Percentiles rank a stretch among this genome's conserved stretches.
Conservation (phyloP, 2,329 filamentous ascomycete genomes). For the Coniochaeta sp. region DNA sequence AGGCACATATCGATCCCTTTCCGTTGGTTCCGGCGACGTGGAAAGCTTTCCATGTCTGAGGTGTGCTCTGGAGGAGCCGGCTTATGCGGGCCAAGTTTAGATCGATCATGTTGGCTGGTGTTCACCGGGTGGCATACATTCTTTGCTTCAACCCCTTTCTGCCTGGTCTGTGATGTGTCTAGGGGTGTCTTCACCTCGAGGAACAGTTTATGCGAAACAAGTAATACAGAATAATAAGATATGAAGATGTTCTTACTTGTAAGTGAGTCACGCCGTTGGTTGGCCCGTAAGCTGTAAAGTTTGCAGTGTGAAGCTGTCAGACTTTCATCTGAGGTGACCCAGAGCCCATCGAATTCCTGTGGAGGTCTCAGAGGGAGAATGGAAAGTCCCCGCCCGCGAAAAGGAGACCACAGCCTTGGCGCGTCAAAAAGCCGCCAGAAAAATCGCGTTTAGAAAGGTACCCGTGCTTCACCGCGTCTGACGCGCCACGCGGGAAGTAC, state of each 20-base stretch:
- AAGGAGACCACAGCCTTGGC: too few relatives aligned
- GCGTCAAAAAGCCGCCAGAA: neutral
- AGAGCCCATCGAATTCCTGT: constrained; percentile 12
- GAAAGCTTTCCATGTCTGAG: constrained; percentile 74
- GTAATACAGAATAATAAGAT: neutral
- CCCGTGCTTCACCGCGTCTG: neutral
- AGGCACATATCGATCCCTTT: constrained; percentile 90
- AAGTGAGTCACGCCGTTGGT: constrained; percentile 14
- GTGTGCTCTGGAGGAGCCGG: constrained; percentile 50
- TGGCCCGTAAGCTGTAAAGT: constrained; percentile 5
- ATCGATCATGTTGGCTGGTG: constrained; percentile 42
- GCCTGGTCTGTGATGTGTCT: neutral
- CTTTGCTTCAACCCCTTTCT: neutral
- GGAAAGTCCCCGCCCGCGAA: too few relatives aligned
- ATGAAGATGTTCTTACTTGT: neutral
- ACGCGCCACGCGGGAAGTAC: neutral
- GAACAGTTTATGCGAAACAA: neutral
- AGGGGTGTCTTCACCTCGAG: too few relatives aligned
- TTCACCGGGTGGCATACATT: neutral
- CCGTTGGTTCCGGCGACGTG: constrained; percentile 97
- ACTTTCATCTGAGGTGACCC: neutral
- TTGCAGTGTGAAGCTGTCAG: constrained; percentile 11
- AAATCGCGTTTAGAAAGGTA: neutral
- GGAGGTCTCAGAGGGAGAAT: neutral
- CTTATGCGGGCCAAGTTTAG: constrained; percentile 57